phyloP scores from a whole-genome alignment of 192 early-diverging fungal genomes.

The Piromyces sp. region DNA sequence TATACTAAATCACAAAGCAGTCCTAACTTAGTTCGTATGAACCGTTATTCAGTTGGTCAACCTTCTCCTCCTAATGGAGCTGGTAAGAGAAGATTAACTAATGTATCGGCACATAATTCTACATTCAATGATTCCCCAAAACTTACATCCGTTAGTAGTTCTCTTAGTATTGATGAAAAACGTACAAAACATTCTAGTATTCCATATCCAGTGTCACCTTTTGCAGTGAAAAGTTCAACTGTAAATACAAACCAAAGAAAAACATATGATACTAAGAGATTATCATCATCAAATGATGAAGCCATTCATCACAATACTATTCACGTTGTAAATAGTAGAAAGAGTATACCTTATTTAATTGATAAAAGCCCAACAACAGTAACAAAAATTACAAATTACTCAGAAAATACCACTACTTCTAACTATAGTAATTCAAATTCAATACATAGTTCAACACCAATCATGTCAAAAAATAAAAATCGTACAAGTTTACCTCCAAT shows the following conservation, averaged over 20 bases:
- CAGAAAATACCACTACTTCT: not conserved
- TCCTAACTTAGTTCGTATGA: not conserved
- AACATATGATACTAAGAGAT: not conserved
- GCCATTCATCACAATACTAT: not conserved
- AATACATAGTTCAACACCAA: not conserved
- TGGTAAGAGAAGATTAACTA: not conserved
- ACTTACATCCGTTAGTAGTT: not conserved
- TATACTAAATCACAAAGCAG: not conserved
- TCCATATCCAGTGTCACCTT: not conserved
- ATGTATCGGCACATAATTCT: not conserved
- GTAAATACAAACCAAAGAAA: not conserved
- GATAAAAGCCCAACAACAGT: not conserved
- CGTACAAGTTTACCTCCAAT: not conserved
- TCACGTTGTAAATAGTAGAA: not conserved
- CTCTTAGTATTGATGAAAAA: not conserved
- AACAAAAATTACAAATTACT: not conserved
- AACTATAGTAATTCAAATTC: not conserved
- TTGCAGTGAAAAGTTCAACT: not conserved
- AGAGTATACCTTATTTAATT: not conserved
- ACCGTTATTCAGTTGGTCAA: not conserved
- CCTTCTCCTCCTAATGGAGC: not conserved
- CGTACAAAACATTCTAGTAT: not conserved
- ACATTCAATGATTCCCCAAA: not conserved
- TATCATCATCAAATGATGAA: not conserved
- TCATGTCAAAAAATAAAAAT: not conserved